These are phyloP conservation scores for Eucalyptus sp. DNA, from an alignment of 345 rosid species.

Conservation along the genomic window DNA sequence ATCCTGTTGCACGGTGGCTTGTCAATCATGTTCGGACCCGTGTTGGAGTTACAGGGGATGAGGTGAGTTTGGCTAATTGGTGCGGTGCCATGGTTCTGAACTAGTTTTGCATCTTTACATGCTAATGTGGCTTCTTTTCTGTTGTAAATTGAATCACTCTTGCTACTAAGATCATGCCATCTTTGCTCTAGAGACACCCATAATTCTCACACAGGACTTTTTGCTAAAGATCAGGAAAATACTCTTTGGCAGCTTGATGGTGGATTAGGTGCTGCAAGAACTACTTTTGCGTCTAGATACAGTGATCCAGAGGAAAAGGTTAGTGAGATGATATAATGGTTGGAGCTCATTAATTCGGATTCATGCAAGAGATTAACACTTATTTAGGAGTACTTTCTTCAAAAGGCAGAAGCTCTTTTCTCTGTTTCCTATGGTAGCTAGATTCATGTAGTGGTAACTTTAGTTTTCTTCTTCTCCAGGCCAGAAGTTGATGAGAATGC, in stretches of 20 bases:
- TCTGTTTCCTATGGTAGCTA: not conserved
- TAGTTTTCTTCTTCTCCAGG: not conserved
- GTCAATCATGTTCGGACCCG: not conserved
- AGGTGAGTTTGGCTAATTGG: not conserved
- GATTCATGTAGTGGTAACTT: not conserved
- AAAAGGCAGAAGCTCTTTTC: not conserved
- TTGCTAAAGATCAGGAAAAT: not conserved
- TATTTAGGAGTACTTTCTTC: not conserved
- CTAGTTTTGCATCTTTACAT: not conserved
- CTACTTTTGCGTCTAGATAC: conserved; percentile 17
- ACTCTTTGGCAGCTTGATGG: conserved; percentile 1
- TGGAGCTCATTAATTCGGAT: not conserved
- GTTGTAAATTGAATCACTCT: not conserved
- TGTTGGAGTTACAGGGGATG: not conserved
- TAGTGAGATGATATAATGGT: not conserved
- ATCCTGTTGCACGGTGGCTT: not conserved
- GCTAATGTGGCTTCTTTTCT: not conserved
- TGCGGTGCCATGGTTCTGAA: not conserved
- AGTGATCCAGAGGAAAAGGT: conserved; percentile 24
- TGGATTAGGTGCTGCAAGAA: conserved; percentile 9
- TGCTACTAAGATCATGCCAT: not conserved
- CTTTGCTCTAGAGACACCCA: not conserved
- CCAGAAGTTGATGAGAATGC: conserved; percentile 31
- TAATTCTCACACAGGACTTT: not conserved
- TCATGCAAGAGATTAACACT: not conserved